Evolutionary conservation across 2,329 filamentous ascomycete species (phyloP), one percentile per base, ranked within the genome.

Genomic region (Nemania sp.): DNA sequence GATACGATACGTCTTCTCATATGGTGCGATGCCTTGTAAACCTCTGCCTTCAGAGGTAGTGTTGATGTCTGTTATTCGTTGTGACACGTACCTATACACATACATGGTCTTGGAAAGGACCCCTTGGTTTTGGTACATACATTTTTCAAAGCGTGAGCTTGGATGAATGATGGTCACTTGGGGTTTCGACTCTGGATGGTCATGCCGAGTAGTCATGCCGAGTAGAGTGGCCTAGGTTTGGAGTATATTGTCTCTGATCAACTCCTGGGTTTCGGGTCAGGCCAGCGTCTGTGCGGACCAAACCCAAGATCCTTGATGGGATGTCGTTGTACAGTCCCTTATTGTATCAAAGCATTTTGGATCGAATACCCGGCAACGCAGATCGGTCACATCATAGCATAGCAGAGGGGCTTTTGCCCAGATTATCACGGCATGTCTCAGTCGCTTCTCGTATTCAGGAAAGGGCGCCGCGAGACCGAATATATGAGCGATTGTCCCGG

Each of bases 271-370:
- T 47, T 21, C n/a, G 34, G 20, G n/a, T 32, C 51, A 25, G 46
- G 46, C 34, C 35, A 29, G 48, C 39, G 20, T n/a, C 18, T 20
- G 29, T 46, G 53, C 12, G 57, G 54, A 47, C 32, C 32, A 43
- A 15, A 42, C 10, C 18, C 46, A 4, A 47, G 49, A 57, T 57
- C 54, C 13, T 25, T 45, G 46, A 54, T 18, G 37, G 53, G 49
- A 49, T 60, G 53, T 51, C n/a, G 48, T 54, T 53, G 46, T 56
- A 54, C 21, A 17, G 43, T 57, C 40, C 40, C n/a, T n/a, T n/a
- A 49, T 63, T 25, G 54, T 57, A 60, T 54, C 20, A 54, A n/a
- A 54, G n/a, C 50, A 53, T 48, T 37, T 42, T 35, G 32, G n/a
- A 40, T 40, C 17, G 37, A 45, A 17, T 12, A 4, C 57, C 21